Conservation (phyloP, 31 red algal genomes). For the Bonnemaisonia californica region DNA sequence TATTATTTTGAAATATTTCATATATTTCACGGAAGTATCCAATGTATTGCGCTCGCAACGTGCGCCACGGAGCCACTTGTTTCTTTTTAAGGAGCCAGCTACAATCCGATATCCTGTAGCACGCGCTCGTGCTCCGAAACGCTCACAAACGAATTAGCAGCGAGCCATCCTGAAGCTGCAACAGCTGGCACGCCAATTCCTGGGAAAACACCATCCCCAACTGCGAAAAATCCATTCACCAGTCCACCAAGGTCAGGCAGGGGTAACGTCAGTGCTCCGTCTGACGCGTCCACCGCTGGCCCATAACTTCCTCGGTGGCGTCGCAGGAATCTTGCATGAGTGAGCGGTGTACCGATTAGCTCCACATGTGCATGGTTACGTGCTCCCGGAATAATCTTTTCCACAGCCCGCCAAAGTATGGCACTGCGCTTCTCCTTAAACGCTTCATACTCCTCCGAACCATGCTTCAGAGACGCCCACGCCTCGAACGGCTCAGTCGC, state of each 20-base stretch:
- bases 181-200: conserved; percentile 82
- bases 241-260: conserved; percentile 20
- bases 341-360: conserved; percentile 62
- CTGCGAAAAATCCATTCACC: conserved; percentile 38
- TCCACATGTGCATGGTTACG: conserved; percentile 24
- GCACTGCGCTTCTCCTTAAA: conserved; percentile 49
- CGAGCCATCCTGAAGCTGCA: conserved; percentile 66
- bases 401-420: conserved; percentile 61
- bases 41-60: too few relatives aligned
- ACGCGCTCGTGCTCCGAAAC: conserved; percentile 42
- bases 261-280: conserved; percentile 39
- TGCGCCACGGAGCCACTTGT: too few relatives aligned
- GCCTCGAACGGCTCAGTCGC: conserved; percentile 74
- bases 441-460: conserved; percentile 41
- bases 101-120: conserved; percentile 38
- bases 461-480: conserved; percentile 45
- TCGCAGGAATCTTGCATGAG: conserved; percentile 69
- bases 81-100: too few relatives aligned
- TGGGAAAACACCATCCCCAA: conserved; percentile 77
- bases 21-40: too few relatives aligned
- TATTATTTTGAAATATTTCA: too few relatives aligned
- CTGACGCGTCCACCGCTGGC: conserved; percentile 47
- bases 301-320: conserved; percentile 59
- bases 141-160: conserved; percentile 50
- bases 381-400: conserved; percentile 45